Base-by-base conservation (phyloP, 371 early-diverging fungal genomes). In the Syncephalastrum monosporum region DNA sequence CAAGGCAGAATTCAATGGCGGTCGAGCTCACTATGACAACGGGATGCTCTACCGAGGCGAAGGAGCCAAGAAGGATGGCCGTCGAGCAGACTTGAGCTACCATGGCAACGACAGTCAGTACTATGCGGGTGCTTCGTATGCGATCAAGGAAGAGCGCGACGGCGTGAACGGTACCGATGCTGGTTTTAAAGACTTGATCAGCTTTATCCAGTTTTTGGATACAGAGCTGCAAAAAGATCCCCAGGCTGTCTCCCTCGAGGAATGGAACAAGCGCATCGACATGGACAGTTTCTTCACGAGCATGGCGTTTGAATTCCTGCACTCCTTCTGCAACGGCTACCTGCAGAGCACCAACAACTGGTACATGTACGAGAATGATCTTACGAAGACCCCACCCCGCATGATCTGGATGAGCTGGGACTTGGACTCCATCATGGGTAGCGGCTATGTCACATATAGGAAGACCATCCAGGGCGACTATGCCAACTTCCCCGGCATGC, bases 301-400 rank as follows among this genome's bases (percentile, higher is more conserved):
- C 5, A 44, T 72, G 55, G 68, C 70, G 10, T 50, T 77, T 7
- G 74, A 77, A 60, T 54, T 72, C 5, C 29, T 72, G 6, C 24
- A 63, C 17, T 74, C 70, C 5, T 74, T 67, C 13, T 53, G 65
- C n/a, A 74, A 77, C 48, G 72, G 72, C 10, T 77, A 74, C 25
- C 29, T 63, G 17, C 23, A 68, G 3, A 64, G 56, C 55, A 68
- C 63, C 23, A 59, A 74, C 43, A 77, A 77, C 29, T 77, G 60
- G 23, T 74, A 68, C 29, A 7, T 74, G 1, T 71, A 69, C 29
- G 47, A 58, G 41, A 33, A 10, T 33, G 50, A 42, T 46, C 19
- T 42, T 1, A 24, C 45, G 7, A 29, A 47, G 38, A 8, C 38
- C 0, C 38, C 38, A 33, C 38, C 38, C 2, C 38, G 12, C 12